Conservation (phyloP, 2,329 filamentous ascomycete genomes). For the Hysterium pulicare region DNA sequence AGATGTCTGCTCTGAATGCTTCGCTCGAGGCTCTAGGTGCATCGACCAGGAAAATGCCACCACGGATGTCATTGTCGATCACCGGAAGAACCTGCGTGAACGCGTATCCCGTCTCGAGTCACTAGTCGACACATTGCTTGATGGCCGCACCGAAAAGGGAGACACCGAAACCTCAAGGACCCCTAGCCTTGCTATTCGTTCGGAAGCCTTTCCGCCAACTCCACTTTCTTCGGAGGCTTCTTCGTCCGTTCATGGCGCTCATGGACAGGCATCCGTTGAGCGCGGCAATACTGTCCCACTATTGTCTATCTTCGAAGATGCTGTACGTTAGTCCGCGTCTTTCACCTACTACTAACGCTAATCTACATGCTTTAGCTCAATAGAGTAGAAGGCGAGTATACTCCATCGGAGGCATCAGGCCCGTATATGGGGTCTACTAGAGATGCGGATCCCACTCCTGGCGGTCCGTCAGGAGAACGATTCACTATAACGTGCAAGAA, state of each 20-base stretch:
- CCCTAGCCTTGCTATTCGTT: slow-evolving; percentile 9
- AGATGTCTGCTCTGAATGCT: slow-evolving; percentile 45
- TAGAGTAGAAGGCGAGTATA: slow-evolving; percentile 24
- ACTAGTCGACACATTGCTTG: slow-evolving; percentile 37
- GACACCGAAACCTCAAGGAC: slow-evolving; percentile 22
- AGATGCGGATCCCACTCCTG: slow-evolving; percentile 14
- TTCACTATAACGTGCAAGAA: slow-evolving; percentile 31
- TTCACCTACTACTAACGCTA: not conserved
- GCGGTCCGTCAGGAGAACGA: slow-evolving; percentile 10
- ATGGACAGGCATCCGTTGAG: slow-evolving; percentile 13
- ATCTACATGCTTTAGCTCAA: slow-evolving; percentile 30
- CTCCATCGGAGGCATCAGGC: slow-evolving; percentile 8
- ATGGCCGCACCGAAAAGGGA: slow-evolving; percentile 27
- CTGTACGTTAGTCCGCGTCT: slow-evolving; percentile 21
- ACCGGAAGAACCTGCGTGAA: slow-evolving; percentile 43
- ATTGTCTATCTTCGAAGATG: slow-evolving; percentile 38
- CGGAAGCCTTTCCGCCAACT: slow-evolving; percentile 21
- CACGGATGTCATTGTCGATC: slow-evolving; percentile 39
- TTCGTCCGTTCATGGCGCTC: slow-evolving; percentile 11
- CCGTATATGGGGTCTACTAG: slow-evolving; percentile 20
- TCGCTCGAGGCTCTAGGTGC: slow-evolving; percentile 43
- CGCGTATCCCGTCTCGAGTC: slow-evolving; percentile 42
- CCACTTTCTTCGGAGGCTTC: slow-evolving; percentile 32
- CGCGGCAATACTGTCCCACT: slow-evolving; percentile 35
- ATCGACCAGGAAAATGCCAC: slow-evolving; percentile 44